Evolutionary conservation across 1,284 basidiomycete genomes (phyloP).

Genomic region (Mixia osmundae): DNA sequence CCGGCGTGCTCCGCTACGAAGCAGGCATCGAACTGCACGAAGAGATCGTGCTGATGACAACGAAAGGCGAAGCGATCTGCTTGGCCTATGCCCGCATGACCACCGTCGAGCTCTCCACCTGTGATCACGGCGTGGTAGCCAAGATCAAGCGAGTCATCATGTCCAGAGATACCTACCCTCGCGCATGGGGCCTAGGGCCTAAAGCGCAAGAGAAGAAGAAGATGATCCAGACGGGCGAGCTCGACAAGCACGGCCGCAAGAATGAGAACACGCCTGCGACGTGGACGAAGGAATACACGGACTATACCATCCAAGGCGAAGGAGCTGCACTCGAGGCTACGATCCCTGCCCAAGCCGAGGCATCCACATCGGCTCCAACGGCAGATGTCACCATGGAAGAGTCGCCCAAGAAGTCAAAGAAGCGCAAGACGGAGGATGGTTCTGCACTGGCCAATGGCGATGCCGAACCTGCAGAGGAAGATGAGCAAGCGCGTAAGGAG

Average conservation of each 20-base stretch:
- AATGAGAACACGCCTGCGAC: constrained; percentile 71
- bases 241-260: constrained; percentile 86
- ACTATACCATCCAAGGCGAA: constrained; percentile 36
- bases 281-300: constrained; percentile 83
- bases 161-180: constrained; percentile 85
- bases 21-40: constrained; percentile 85
- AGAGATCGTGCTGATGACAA: constrained; percentile 98
- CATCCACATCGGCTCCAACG: constrained; percentile 4
- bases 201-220: constrained; percentile 96
- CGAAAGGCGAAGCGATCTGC: constrained; percentile 87
- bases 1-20: constrained; percentile 85
- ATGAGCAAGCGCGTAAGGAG: constrained; percentile 1
- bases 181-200: constrained; percentile 93
- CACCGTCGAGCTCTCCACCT: constrained; percentile 89
- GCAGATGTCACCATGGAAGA: constrained; percentile 12
- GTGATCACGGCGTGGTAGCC: constrained; percentile 96
- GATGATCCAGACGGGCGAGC: constrained; percentile 69
- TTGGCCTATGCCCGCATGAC: constrained; percentile 64
- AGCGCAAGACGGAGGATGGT: constrained; percentile 24
- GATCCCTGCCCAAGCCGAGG: constrained; percentile 3
- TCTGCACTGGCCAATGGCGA: background rate
- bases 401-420: constrained; percentile 23
- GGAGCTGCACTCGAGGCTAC: background rate
- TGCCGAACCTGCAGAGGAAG: background rate
- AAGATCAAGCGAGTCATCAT: constrained; percentile 99